These are phyloP conservation scores for Leptographium galeiforme DNA, from an alignment of 2,329 filamentous ascomycete genomes.

Conservation along the genomic window DNA sequence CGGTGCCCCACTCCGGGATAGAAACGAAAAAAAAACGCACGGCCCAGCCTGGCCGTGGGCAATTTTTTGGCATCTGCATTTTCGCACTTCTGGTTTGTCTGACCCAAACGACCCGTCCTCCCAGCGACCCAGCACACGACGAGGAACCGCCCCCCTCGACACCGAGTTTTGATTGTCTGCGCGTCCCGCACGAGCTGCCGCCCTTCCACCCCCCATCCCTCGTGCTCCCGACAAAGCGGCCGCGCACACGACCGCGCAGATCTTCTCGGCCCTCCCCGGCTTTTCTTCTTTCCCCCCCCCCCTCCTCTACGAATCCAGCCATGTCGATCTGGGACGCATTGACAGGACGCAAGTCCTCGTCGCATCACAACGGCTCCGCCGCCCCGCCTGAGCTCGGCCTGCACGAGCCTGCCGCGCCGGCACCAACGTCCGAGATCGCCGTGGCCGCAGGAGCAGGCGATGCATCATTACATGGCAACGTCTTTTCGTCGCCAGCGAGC, in stretches of 20 bases:
- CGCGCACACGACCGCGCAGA: background rate
- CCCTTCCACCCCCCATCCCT: background rate
- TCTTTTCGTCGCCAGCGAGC: slow-evolving; percentile 38
- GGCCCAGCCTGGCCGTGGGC: slow-evolving; percentile 3
- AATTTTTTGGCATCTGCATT: slow-evolving; percentile 5
- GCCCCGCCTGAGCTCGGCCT: slow-evolving; percentile 22
- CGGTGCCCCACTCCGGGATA: no score
- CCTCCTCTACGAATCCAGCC: slow-evolving; percentile 18
- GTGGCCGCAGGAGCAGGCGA: slow-evolving; percentile 29
- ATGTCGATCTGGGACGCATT: slow-evolving; percentile 48
- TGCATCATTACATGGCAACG: slow-evolving; percentile 23
- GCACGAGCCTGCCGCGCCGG: slow-evolving; percentile 19
- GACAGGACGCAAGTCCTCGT: slow-evolving; percentile 40
- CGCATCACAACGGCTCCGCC: slow-evolving; percentile 10
- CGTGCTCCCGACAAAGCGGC: background rate
- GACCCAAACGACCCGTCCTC: background rate
- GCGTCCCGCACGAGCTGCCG: background rate
- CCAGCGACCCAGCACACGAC: background rate
- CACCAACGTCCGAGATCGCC: slow-evolving; percentile 18
- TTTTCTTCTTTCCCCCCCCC: background rate
- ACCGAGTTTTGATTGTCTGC: background rate
- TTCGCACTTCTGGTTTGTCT: background rate
- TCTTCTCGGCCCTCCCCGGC: background rate
- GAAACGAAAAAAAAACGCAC: slow-evolving; percentile 3
- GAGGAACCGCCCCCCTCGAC: background rate